Conservation (phyloP, 2,329 filamentous ascomycete genomes). For the Ophiocordyceps camponoti-rufipedis region DNA sequence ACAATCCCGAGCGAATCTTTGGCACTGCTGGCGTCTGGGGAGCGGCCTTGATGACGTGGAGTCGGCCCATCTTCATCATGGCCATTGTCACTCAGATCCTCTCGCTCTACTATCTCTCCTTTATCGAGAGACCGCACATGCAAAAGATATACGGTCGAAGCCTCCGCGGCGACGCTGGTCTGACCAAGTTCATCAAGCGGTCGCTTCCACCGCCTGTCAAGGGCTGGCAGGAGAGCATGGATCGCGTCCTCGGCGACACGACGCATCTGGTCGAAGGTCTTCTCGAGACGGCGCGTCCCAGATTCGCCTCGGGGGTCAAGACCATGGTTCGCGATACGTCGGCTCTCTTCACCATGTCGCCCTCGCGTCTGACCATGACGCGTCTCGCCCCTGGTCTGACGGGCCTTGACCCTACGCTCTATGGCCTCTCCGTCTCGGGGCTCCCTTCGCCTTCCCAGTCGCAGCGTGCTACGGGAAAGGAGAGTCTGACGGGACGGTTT, state of each 20-base stretch:
- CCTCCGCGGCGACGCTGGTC: slow-evolving; percentile 69
- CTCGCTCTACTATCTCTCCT: slow-evolving; percentile 74
- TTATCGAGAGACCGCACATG: slow-evolving; percentile 94
- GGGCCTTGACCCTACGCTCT: slow-evolving; percentile 62
- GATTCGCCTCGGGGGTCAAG: slow-evolving; percentile 69
- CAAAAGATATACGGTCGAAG: slow-evolving; percentile 85
- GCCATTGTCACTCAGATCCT: slow-evolving; percentile 74
- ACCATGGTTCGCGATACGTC: slow-evolving; percentile 78
- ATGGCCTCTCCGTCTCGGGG: slow-evolving; percentile 58
- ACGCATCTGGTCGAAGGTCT: slow-evolving; percentile 84
- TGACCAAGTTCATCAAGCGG: slow-evolving; percentile 79
- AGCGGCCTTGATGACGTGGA: slow-evolving; percentile 83
- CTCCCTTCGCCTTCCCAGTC: slow-evolving; percentile 29
- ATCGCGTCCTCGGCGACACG: slow-evolving; percentile 72
- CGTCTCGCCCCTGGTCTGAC: slow-evolving; percentile 63
- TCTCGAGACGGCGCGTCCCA: slow-evolving; percentile 68
- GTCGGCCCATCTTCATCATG: slow-evolving; percentile 67
- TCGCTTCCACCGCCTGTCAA: slow-evolving; percentile 71
- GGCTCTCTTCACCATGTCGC: slow-evolving; percentile 75
- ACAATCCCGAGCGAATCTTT: slow-evolving; percentile 90
- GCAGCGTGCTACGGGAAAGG: slow-evolving; percentile 51
- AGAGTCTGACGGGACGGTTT: slow-evolving; percentile 50
- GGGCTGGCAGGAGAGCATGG: slow-evolving; percentile 70
- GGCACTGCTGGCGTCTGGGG: slow-evolving; percentile 94
- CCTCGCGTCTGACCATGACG: slow-evolving; percentile 68